Conservation (phyloP, 805 yeast genomes). For the Candida hungchunana region DNA sequence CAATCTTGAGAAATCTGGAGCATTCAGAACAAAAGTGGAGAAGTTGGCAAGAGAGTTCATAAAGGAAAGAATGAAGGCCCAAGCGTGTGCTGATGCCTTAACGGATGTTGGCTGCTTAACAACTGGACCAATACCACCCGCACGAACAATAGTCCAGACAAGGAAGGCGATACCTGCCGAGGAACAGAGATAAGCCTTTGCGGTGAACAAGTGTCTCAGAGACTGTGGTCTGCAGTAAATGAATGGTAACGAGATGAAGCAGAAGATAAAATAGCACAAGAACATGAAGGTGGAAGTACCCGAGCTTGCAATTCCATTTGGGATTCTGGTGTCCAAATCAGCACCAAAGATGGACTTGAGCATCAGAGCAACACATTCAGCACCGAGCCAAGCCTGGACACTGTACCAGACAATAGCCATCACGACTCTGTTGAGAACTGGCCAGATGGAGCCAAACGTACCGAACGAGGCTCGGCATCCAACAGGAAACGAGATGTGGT, state of each 20-base stretch:
- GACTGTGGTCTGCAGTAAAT: slow-evolving; percentile 79
- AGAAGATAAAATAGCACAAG: slow-evolving; percentile 74
- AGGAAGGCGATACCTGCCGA: slow-evolving; percentile 79
- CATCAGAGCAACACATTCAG: slow-evolving; percentile 77
- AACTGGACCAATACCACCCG: slow-evolving; percentile 75
- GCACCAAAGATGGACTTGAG: slow-evolving; percentile 70
- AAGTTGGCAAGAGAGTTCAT: slow-evolving; percentile 84
- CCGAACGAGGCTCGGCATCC: slow-evolving; percentile 81
- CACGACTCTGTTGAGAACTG: slow-evolving; percentile 80
- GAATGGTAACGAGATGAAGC: slow-evolving; percentile 76
- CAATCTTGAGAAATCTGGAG: slow-evolving; percentile 87
- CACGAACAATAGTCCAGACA: slow-evolving; percentile 78
- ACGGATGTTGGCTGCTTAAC: slow-evolving; percentile 50
- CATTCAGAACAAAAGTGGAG: slow-evolving; percentile 83
- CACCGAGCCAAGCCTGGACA: slow-evolving; percentile 82
- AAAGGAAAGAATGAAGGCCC: slow-evolving; percentile 77
- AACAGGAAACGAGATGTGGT: slow-evolving; percentile 84
- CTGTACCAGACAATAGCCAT: slow-evolving; percentile 88
- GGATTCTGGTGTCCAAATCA: slow-evolving; percentile 57
- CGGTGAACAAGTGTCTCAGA: slow-evolving; percentile 78
- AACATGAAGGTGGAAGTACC: slow-evolving; percentile 71
- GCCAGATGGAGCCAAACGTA: slow-evolving; percentile 83
- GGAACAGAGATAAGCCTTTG: slow-evolving; percentile 75
- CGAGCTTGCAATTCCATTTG: slow-evolving; percentile 52
- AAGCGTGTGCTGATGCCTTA: slow-evolving; percentile 60